Percentiles rank a stretch among this genome's conserved stretches.
phyloP scores from a whole-genome alignment of 805 yeast species.

The Suhomyces kilbournensis region DNA sequence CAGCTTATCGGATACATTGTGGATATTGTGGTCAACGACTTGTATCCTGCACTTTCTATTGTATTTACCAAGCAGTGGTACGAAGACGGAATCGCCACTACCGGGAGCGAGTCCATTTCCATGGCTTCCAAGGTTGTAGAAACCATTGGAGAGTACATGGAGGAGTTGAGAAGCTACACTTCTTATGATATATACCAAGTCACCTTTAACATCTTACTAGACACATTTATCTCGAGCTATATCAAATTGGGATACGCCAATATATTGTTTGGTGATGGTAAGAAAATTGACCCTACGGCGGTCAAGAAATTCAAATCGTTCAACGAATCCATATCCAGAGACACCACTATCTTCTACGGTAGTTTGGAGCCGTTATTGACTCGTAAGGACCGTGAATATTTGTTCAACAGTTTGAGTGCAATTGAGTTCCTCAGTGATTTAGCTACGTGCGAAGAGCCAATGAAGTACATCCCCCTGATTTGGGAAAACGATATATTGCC shows the following conservation, averaged over 20 bases:
- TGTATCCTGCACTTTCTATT: constrained; percentile 56
- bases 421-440: constrained; percentile 39
- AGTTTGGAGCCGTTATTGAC: constrained; percentile 38
- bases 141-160: constrained; percentile 72
- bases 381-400: constrained; percentile 37
- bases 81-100: constrained; percentile 38
- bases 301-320: constrained; percentile 36
- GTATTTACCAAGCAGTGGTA: constrained; percentile 74
- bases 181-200: constrained; percentile 41
- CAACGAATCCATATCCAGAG: constrained; percentile 37
- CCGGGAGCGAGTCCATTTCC: constrained; percentile 27
- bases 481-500: constrained; percentile 59
- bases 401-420: constrained; percentile 39
- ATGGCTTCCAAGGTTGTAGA: constrained; percentile 63
- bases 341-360: constrained; percentile 34
- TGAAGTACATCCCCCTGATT: constrained; percentile 35
- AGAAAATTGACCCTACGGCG: constrained; percentile 38
- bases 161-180: constrained; percentile 53
- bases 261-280: constrained; percentile 40
- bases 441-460: constrained; percentile 38
- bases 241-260: constrained; percentile 40
- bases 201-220: constrained; percentile 37
- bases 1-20: constrained; percentile 67
- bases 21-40: constrained; percentile 69
- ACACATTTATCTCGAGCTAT: constrained; percentile 36